Evolutionary conservation across 73 alveolate genomes (phyloP).

Genomic region (Paramecium tetraurelia): DNA sequence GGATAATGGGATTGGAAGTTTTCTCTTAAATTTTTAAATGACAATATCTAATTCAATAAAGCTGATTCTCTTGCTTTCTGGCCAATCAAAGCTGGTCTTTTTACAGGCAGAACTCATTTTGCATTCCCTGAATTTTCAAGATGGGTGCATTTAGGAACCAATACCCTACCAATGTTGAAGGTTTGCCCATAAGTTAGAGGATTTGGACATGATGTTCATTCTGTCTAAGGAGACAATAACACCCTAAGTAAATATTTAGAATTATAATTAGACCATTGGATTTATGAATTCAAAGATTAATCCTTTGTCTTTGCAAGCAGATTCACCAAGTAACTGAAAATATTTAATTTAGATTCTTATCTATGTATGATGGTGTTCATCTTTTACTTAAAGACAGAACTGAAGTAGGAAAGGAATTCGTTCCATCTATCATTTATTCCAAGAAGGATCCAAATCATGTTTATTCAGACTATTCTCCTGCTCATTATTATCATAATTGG

Average conservation of each 20-base stretch:
- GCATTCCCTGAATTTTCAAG: conserved; percentile 82
- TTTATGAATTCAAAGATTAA: conserved; percentile 68
- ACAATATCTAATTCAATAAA: conserved; percentile 61
- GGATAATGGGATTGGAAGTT: conserved; percentile 38
- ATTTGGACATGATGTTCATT: conserved; percentile 68
- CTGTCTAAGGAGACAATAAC: conserved; percentile 72
- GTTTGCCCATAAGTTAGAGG: conserved; percentile 80
- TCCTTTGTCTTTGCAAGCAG: conserved; percentile 48
- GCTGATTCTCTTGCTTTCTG: conserved; percentile 73
- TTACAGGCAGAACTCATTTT: conserved; percentile 78
- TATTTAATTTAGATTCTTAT: conserved; percentile 67
- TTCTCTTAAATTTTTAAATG: neutral
- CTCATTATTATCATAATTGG: conserved; percentile 63
- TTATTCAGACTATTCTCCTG: conserved; percentile 59
- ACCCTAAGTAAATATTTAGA: conserved; percentile 20
- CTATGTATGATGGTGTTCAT: conserved; percentile 79
- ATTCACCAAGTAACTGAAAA: conserved; percentile 22
- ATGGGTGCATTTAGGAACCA: conserved; percentile 81
- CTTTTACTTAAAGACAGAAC: conserved; percentile 75
- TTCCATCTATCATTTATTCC: conserved; percentile 51
- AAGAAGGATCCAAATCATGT: conserved; percentile 56
- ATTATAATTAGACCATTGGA: conserved; percentile 73
- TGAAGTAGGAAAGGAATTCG: conserved; percentile 72
- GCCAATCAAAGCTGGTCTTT: conserved; percentile 65
- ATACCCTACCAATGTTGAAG: conserved; percentile 81